phyloP scores from a whole-genome alignment of 1,139 yeast species.

The Taphrina pruni region DNA sequence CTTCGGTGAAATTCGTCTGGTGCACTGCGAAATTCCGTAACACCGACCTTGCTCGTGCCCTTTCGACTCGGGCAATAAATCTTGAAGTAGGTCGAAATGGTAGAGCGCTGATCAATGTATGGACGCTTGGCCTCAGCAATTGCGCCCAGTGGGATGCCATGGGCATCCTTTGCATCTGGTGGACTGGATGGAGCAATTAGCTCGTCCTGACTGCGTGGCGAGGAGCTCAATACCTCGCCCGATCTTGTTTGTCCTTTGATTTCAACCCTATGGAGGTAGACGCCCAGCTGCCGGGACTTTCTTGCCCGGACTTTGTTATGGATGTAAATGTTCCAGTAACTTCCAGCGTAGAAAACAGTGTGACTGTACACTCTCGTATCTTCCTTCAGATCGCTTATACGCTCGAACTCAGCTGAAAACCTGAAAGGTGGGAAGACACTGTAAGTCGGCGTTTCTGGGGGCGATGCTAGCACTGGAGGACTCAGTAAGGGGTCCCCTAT shows the following conservation, averaged over 20 bases:
- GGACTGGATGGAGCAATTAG: background rate
- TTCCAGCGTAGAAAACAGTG: slow-evolving; percentile 64
- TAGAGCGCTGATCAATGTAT: slow-evolving; percentile 55
- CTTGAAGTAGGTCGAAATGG: slow-evolving; percentile 59
- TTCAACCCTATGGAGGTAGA: slow-evolving; percentile 59
- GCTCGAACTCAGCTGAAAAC: slow-evolving; percentile 60
- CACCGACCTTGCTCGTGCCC: slow-evolving; percentile 52
- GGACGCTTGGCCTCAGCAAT: slow-evolving; percentile 44
- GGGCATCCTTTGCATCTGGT: slow-evolving; percentile 30
- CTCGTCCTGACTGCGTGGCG: slow-evolving; percentile 7
- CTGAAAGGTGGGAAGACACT: slow-evolving; percentile 61
- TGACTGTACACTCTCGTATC: slow-evolving; percentile 59
- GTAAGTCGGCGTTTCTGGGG: slow-evolving; percentile 40
- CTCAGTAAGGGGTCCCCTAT: slow-evolving; percentile 35
- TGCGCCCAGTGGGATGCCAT: slow-evolving; percentile 13
- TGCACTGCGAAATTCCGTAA: slow-evolving; percentile 60
- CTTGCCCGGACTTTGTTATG: slow-evolving; percentile 55
- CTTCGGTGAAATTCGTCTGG: slow-evolving; percentile 60
- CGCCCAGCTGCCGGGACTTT: slow-evolving; percentile 60
- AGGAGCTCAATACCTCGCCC: slow-evolving; percentile 41
- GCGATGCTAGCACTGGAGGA: slow-evolving; percentile 11
- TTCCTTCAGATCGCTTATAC: slow-evolving; percentile 56
- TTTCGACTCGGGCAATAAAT: slow-evolving; percentile 61
- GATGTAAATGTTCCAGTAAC: slow-evolving; percentile 62
- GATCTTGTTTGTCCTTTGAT: slow-evolving; percentile 42